Base-by-base conservation (phyloP, 1,139 yeast genomes). In the Suzukiozyma palmioleophila region DNA sequence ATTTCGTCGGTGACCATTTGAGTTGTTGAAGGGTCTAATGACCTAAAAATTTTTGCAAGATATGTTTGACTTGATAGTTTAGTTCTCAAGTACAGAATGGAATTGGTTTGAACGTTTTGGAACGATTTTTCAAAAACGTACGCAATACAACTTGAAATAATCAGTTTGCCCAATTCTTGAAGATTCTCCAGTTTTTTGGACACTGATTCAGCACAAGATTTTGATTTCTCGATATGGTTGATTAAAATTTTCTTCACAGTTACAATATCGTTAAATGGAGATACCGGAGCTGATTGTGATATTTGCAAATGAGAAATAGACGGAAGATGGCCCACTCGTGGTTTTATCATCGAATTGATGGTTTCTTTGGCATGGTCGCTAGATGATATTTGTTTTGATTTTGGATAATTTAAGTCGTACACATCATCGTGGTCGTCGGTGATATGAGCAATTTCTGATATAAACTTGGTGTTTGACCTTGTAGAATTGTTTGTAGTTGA, bases 121-220 rank as follows among this genome's bases (percentile, higher is more conserved):
- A 67, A 66, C 3, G 78, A 77, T 46, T 77, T 66, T 46, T 82
- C 89, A 38, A 84, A 65, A 12, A 84, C 75, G 51, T 74, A 79
- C 3, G 84, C 70, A 6, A 82, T 70, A 3, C 84, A 68, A 1
- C 84, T 65, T 2, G 70, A 57, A 4, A 82, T 66, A 4, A 81
- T 64, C 3, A 77, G 63, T 41, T 73, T 69, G 0, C 95, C 95
- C 34, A 85, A 58, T 21, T 62, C 69, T 49, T 74, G 79, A 8
- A 81, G 52, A 44, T 79, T 75, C 8, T 66, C 72, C 22, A 68
- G 63, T 38, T 63, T 56, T 40, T 64, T 56, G 6, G 62, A 51
- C 2, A 73, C 68, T 32, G 80, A 69, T 43, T 76, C 79, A 24
- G 73, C 67, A 48, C 89, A 83, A n/a, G 85, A 73, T 46, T 75